Conservation (phyloP, 2,329 filamentous ascomycete genomes). For the Aspergillus persii region DNA sequence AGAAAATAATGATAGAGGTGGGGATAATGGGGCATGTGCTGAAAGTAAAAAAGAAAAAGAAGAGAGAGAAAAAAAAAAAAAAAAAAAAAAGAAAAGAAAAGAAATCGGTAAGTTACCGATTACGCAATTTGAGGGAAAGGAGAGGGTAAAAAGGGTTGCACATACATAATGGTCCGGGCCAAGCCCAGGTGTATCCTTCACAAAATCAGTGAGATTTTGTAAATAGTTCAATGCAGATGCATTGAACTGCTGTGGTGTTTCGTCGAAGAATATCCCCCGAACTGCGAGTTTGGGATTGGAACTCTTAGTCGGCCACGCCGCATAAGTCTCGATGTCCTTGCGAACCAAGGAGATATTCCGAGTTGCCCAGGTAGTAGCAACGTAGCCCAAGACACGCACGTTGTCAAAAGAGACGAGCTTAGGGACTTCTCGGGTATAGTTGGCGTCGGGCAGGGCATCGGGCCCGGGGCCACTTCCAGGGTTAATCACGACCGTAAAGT, state of each 20-base stretch:
- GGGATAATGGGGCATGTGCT: background rate
- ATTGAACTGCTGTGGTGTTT: conserved; percentile 43
- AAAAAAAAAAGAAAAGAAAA: background rate
- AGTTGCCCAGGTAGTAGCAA: conserved; percentile 49
- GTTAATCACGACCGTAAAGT: conserved; percentile 54
- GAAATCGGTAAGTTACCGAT: conserved; percentile 10
- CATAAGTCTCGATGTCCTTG: conserved; percentile 47
- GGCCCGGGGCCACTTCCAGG: conserved; percentile 49
- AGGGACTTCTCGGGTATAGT: conserved; percentile 44
- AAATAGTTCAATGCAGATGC: conserved; percentile 32
- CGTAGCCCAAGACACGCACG: conserved; percentile 51
- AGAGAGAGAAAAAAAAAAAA: background rate
- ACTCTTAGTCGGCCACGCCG: conserved; percentile 41
- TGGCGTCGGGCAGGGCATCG: conserved; percentile 41
- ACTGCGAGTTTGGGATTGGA: conserved; percentile 40
- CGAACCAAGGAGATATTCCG: conserved; percentile 41
- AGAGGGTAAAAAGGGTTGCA: conserved; percentile 14
- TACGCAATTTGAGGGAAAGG: background rate
- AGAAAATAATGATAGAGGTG: background rate
- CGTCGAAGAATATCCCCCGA: conserved; percentile 51
- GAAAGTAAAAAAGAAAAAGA: background rate
- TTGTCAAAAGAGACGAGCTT: conserved; percentile 45
- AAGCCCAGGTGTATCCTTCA: conserved; percentile 32
- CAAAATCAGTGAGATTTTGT: conserved; percentile 30
- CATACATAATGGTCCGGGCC: conserved; percentile 40